A percentile compares a stretch with the other conserved stretches of the same genome.
phyloP scores from a whole-genome alignment of 2,329 filamentous ascomycete species.

The Bipolaris victoriae region DNA sequence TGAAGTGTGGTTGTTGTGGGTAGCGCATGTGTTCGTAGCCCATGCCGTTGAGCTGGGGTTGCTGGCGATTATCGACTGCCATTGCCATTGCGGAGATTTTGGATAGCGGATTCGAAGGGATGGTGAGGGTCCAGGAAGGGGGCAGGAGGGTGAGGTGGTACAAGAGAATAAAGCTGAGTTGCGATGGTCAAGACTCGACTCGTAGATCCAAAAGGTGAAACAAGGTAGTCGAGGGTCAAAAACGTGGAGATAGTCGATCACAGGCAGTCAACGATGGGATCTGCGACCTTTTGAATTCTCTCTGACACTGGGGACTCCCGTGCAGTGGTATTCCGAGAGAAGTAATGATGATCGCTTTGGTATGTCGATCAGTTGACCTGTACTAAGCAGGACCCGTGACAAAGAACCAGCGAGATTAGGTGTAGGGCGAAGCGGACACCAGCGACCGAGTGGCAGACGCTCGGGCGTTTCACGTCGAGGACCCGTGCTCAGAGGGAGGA shows the following conservation, averaged over 20 bases:
- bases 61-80: slow-evolving; percentile 90
- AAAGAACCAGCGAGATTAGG: slow-evolving; percentile 47
- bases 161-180: slow-evolving; percentile 35
- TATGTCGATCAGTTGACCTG: slow-evolving; percentile 47
- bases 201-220: slow-evolving; percentile 43
- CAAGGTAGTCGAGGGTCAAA: slow-evolving; percentile 43
- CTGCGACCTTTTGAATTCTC: slow-evolving; percentile 54
- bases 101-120: slow-evolving; percentile 9
- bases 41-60: slow-evolving; percentile 67
- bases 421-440: slow-evolving; percentile 36
- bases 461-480: slow-evolving; percentile 48
- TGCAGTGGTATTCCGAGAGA: slow-evolving; percentile 38
- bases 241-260: slow-evolving; percentile 59
- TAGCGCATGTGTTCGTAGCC: slow-evolving; percentile 83
- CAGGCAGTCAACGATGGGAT: slow-evolving; percentile 55
- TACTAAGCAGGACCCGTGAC: slow-evolving; percentile 46
- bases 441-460: slow-evolving; percentile 43
- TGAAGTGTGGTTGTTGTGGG: slow-evolving; percentile 72
- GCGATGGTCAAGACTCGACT: slow-evolving; percentile 31
- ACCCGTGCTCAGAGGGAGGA: slow-evolving; percentile 42
- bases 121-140: slow-evolving; percentile 12
- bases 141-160: background rate
- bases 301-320: slow-evolving; percentile 46
- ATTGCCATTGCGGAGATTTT: slow-evolving; percentile 73
- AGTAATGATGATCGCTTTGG: slow-evolving; percentile 46